Evolutionary conservation across 2,329 filamentous ascomycete species (phyloP), one percentile per base, ranked within the genome.

Genomic region (Colletotrichum paranaense): DNA sequence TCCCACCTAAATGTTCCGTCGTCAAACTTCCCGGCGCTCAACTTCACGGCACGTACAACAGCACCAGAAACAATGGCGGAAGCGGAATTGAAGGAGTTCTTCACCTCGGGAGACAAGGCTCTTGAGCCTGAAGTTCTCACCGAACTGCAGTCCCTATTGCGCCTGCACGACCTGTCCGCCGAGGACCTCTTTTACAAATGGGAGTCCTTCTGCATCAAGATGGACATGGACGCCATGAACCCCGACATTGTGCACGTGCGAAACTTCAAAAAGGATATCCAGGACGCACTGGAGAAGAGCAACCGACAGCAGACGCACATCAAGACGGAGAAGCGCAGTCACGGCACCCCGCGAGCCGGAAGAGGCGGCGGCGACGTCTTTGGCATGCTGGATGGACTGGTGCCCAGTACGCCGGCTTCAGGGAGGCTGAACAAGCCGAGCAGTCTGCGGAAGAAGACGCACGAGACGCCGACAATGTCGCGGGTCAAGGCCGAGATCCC

Each of bases 101-200:
- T 96, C 90, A 83, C 87, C 83, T 73, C 85, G 78, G 79, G 87
- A 82, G 79, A 87, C 82, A 79, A 88, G 85, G 84, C 89, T 49
- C 87, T 98, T 6, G 90, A 94, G 74, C 86, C 91, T 75, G 96
- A 98, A 82, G 90, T 98, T 70, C 86, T 95, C 76, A 86, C 88
- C 66, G 95, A 98, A 84, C 87, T 99, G 76, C 89, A 93, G 80
- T 97, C 95, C 72, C 97, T 98, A 81, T 89, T 97, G 85, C 92
- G 92, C 67, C 88, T 98, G 73, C 94, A 98, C 84, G 91, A 91
- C 60, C 89, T 98, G 74, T 90, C 92, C 19, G 88, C 92, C 42
- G 92, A 98, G 81, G 97, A 98, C 81, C 88, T 98, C 30, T 98
- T 95, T 83, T 98, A 95, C 90, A 98, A 98, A 88, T 99, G 97